Evolutionary conservation across 176 grass and related monocot species (phyloP).

Genomic region (Oryza glumipatula): DNA sequence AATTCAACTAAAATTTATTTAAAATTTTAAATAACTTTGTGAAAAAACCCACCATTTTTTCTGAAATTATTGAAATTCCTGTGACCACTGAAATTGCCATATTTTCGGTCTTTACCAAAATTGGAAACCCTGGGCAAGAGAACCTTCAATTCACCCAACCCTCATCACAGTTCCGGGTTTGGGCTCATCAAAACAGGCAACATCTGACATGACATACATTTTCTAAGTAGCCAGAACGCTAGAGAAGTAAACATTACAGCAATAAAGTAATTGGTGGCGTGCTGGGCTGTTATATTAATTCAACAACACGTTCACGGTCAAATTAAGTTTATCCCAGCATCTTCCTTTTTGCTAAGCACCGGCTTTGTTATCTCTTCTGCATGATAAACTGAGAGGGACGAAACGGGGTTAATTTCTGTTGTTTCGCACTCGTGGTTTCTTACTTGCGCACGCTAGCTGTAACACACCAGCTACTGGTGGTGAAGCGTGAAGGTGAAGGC

Average conservation of each 20-base stretch:
- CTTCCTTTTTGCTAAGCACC: background rate
- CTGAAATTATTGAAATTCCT: no score
- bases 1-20: no score
- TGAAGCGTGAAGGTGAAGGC: no score
- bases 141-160: no score
- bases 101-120: no score
- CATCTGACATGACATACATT: background rate
- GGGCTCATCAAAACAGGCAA: background rate
- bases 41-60: no score
- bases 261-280: background rate
- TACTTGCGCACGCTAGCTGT: background rate
- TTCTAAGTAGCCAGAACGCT: background rate
- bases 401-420: background rate
- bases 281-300: background rate
- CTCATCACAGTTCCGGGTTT: background rate
- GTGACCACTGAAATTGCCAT: no score
- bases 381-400: background rate
- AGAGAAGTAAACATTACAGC: background rate
- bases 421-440: background rate
- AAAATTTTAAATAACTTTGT: no score
- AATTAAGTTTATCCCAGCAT: background rate
- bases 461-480: background rate
- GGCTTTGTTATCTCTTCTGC: background rate
- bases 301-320: background rate
- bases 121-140: no score